Base-by-base conservation (phyloP, 306 rosid genomes). In the Casuarina cunninghamiana region DNA sequence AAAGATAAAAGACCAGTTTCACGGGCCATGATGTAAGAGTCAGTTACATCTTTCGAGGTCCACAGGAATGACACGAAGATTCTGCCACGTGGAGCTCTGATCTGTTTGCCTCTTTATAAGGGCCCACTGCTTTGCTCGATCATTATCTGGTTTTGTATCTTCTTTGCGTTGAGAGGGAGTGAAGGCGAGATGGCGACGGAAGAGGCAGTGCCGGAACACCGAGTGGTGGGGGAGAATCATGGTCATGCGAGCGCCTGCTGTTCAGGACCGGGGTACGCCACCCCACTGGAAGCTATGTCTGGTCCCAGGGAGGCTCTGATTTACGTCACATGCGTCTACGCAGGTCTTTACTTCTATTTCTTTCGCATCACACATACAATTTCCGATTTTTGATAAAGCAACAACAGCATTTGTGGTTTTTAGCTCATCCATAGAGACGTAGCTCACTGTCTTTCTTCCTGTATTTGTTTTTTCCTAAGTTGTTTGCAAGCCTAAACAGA, bases 241-340 rank as follows among this genome's bases (percentile, higher is more conserved):
- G 71, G 32, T 13, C 32, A 42, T 13, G 26, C 13, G 81, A 5
- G 83, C 63, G 82, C 74, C 2, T 89, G 97, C 85, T 90, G 97
- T 84, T 73, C 71, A 63, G 98, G 98, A 11, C 98, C 98, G 0
- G 97, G 98, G 2, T 95, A 92, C 57, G 92, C 93, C 72, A 55
- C 91, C 2, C 98, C 98, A 0, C 77, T 88, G 12, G 84, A 84
- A 16, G 97, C 98, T 86, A 91, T 95, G 91, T 75, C 91, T 57
- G 98, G 97, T 81, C 97, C 98, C 11, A 87, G 79, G 84, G 98
- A 95, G 57, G 67, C 86, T 62, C 84, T 95, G 53, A 75, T 95
- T 80, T 95, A 95, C 75, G 93, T 95, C 73, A 92, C 97, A 46
- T 79, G 90, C 48, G 72, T 92, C 77, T 92, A 95, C 77, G 2